Evolutionary conservation across 2,329 filamentous ascomycete genomes (phyloP), one percentile per base, ranked within the genome.

Genomic region (Lomentospora prolificans): DNA sequence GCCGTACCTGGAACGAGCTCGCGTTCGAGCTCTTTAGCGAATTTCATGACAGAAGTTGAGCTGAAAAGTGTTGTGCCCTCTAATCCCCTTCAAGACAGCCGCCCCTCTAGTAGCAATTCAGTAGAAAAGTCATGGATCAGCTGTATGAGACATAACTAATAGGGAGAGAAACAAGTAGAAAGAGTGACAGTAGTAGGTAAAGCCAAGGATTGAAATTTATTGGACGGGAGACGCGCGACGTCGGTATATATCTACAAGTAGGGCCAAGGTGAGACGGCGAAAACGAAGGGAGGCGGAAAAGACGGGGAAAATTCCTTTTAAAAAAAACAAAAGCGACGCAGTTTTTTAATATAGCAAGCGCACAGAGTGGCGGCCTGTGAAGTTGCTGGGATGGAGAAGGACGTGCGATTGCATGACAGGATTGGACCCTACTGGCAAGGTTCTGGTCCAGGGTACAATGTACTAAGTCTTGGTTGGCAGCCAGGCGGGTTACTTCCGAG

Each of bases 1-100:
- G 53, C 50, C 71, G 67, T 68, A 84, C 82, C 91, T 66, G 91
- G 91, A 61, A 96, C 90, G 55, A 90, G 81, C 64, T 95, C 88
- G 66, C 87, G 82, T 67, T 96, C 89, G 60, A 96, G 79, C 73
- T 95, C 89, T 67, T 86, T 87, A 57, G 79, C 81, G 63, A 85
- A 85, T 70, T 84, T 85, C 80, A 84, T 84, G 71, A 19, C 3
- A 17, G 41, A 46, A 22, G n/a, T 17, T 4, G 41, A 24, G 41
- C 6, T 19, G 19, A 25, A 5, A 4, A n/a, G 41, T 39, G 12
- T 39, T 39, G 33, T n/a, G 36, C 19, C 19, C 14, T 39, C 14
- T 39, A 12, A 12, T n/a, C 19, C 36, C 19, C 36, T 39, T 39
- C 7, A 39, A n/a, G 9, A 39, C 36, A 39, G 6, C 30, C 6